phyloP scores from a whole-genome alignment of 129 eudicot genomes.

The carrot (Daucus carota) region DNA sequence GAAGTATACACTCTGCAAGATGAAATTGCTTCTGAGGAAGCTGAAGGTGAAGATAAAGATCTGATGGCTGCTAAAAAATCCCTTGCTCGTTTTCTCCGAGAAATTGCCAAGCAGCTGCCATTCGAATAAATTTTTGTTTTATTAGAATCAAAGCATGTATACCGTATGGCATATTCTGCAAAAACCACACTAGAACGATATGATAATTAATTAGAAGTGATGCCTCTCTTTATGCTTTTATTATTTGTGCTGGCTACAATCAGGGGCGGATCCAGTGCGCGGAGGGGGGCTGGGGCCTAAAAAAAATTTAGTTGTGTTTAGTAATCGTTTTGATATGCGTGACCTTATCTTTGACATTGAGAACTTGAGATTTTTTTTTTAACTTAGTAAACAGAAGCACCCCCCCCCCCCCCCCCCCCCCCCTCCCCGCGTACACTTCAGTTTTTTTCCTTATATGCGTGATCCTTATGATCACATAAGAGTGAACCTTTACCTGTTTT shows the following conservation, averaged over 20 bases:
- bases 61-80: conserved; percentile 41
- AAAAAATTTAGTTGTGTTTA: too few relatives aligned
- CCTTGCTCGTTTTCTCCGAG: conserved; percentile 54
- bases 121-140: conserved; percentile 21
- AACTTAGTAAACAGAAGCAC: too few relatives aligned
- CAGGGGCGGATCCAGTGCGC: too few relatives aligned
- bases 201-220: not conserved
- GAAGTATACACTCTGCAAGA: conserved; percentile 42
- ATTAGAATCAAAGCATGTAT: not conserved
- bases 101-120: conserved; percentile 58
- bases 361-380: too few relatives aligned
- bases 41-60: conserved; percentile 32
- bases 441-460: not conserved
- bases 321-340: too few relatives aligned
- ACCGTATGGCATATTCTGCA: not conserved
- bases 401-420: too few relatives aligned
- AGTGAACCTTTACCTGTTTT: not conserved
- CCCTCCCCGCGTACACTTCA: too few relatives aligned
- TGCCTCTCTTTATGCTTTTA: not conserved
- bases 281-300: too few relatives aligned
- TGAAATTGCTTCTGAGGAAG: conserved; percentile 31
- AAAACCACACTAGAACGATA: not conserved
- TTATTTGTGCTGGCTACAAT: not conserved
- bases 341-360: too few relatives aligned
- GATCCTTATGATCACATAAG: not conserved